Evolutionary conservation across 192 early-diverging fungal species (phyloP).

Genomic region (Gryganskiella cystojenkinii): DNA sequence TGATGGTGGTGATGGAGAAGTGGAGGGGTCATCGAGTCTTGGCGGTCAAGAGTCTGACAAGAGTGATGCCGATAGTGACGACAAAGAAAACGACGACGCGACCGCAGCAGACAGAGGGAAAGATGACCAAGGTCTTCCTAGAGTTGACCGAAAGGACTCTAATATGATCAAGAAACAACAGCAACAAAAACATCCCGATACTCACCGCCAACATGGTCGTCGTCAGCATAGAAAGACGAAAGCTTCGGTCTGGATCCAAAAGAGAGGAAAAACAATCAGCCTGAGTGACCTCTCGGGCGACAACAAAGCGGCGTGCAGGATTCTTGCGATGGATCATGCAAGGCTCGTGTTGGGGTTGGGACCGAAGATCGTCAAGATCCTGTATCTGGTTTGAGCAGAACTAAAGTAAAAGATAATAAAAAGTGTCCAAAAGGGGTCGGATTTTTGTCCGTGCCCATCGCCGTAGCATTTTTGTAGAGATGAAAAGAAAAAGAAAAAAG

Average conservation of each 20-base stretch:
- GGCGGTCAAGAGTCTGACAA: not conserved
- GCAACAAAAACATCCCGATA: not conserved
- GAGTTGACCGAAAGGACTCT: too few relatives aligned
- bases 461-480: too few relatives aligned
- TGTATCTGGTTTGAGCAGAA: constrained; percentile 23
- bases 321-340: constrained; percentile 43
- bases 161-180: too few relatives aligned
- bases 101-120: not conserved
- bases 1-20: not conserved
- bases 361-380: constrained; percentile 23
- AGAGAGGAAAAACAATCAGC: constrained; percentile 10
- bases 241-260: constrained; percentile 2
- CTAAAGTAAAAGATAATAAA: not conserved
- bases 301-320: constrained; percentile 30
- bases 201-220: not conserved
- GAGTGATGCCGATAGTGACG: not conserved
- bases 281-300: constrained; percentile 14
- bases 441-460: too few relatives aligned
- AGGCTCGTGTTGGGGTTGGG: constrained; percentile 39
- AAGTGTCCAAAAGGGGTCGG: not conserved
- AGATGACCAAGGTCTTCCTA: not conserved
- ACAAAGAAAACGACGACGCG: not conserved
- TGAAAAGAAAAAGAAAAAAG: not conserved
- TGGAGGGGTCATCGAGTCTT: not conserved
- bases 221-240: not conserved